phyloP scores from a whole-genome alignment of 176 grass and related monocot genomes.

The Pharus latifolius region DNA sequence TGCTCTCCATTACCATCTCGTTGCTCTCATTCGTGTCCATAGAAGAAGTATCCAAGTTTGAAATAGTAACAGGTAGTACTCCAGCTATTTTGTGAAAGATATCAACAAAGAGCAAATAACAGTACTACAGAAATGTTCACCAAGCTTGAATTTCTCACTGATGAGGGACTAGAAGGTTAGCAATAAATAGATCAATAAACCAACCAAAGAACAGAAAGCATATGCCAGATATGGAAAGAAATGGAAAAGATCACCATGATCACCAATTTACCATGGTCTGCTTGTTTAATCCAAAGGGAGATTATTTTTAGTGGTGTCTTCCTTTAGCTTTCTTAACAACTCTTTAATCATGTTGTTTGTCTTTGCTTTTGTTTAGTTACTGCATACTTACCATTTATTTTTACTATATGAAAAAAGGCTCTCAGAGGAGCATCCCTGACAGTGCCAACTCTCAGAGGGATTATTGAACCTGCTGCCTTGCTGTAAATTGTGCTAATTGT shows the following conservation, averaged over 20 bases:
- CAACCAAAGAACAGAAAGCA: no score
- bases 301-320: not conserved
- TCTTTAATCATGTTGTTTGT: slow-evolving; percentile 15
- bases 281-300: not conserved
- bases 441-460: slow-evolving; percentile 15
- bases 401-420: no score
- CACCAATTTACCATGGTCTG: no score
- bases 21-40: slow-evolving; percentile 14
- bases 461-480: slow-evolving; percentile 9
- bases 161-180: no score
- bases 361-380: slow-evolving; percentile 14
- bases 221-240: no score
- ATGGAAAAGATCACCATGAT: no score
- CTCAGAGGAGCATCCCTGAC: slow-evolving; percentile 20
- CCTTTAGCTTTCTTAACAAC: not conserved
- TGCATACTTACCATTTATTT: not conserved
- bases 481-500: slow-evolving; percentile 10
- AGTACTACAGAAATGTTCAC: not conserved
- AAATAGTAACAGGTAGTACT: not conserved
- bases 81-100: not conserved
- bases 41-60: not conserved
- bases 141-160: no score
- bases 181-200: no score
- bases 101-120: not conserved
- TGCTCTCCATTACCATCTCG: not conserved